phyloP scores from a whole-genome alignment of 768 basidiomycete genomes.

The Leucosporidium scottii region DNA sequence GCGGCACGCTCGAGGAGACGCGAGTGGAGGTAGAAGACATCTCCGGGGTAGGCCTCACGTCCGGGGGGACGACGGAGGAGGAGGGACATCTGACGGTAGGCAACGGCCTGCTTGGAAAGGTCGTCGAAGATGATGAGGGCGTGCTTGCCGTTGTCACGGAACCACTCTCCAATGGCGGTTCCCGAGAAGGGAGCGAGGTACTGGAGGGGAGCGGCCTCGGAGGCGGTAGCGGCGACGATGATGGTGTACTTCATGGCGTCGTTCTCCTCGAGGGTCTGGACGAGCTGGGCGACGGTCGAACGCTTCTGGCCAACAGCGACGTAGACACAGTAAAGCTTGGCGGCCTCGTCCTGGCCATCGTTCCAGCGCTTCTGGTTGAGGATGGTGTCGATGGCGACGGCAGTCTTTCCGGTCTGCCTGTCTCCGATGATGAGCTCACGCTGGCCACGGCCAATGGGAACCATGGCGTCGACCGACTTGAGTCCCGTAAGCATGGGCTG shows the following conservation, averaged over 20 bases:
- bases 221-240: conserved; percentile 98
- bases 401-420: conserved; percentile 99
- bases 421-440: conserved; percentile 99
- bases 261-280: conserved; percentile 99
- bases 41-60: conserved; percentile 98
- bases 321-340: conserved; percentile 99
- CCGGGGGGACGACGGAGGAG: conserved; percentile 99
- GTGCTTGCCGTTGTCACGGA: conserved; percentile 99
- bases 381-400: conserved; percentile 99
- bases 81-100: conserved; percentile 99
- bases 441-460: conserved; percentile 99
- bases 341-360: conserved; percentile 87
- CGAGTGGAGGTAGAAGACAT: conserved; percentile 80
- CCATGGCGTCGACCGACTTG: conserved; percentile 99
- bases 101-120: conserved; percentile 99
- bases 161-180: conserved; percentile 99
- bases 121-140: conserved; percentile 99
- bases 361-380: conserved; percentile 99
- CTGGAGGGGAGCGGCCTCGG: conserved; percentile 97
- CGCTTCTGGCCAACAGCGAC: conserved; percentile 99
- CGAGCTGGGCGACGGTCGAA: conserved; percentile 97
- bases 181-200: conserved; percentile 99
- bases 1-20: conserved; percentile 99
- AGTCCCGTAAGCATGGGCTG: conserved; percentile 99
- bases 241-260: conserved; percentile 99